Base-by-base conservation (phyloP, 2,329 filamentous ascomycete genomes). In the Aaosphaeria pasadenensis region DNA sequence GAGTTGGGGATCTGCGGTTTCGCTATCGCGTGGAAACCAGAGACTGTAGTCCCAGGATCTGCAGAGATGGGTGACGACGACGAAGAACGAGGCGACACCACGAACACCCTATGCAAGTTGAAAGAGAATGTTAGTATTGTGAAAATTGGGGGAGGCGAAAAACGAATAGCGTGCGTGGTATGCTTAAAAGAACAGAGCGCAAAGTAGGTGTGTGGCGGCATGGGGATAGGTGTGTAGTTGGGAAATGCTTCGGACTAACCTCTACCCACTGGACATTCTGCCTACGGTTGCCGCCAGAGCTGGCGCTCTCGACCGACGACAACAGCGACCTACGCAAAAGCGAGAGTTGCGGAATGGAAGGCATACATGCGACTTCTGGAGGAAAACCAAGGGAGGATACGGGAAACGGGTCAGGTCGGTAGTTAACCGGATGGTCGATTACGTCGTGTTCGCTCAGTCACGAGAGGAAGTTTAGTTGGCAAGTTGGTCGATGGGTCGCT, bases 71-170 rank as follows among this genome's bases (percentile, higher is more conserved):
- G 78, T 80, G 50, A 76, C 63, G 42, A 80, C 73, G 42, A 81
- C 78, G 50, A 78, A 70, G 57, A 77, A 77, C 7, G 77, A 81
- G 17, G 77, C 77, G 35, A 81, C 71, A 50, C 78, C 77, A 52
- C 77, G 73, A 17, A 81, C 71, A 48, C 77, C 77, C 77, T 79
- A 43, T 6, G 31, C 2, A 28, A 40, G 17, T 24, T 24, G 17
- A 24, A 24, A 24, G 17, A 24, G 33, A 36, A 13, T 9, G 33
- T 36, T 36, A 36, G 33, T 4, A 11, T 36, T 13, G 9, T 36
- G 33, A 36, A 36, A 36, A 13, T 11, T 11, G 33, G 33, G 33
- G 33, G 33, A 13, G 13, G 13, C 9, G 33, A 13, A 13, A 36
- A 36, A 36, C 9, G 33, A 36, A 36, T 36, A 11, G 33, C 17